A percentile compares a stretch with the other conserved stretches of the same genome.
Evolutionary conservation across 345 rosid species (phyloP).

Genomic region (Dimocarpus longan): DNA sequence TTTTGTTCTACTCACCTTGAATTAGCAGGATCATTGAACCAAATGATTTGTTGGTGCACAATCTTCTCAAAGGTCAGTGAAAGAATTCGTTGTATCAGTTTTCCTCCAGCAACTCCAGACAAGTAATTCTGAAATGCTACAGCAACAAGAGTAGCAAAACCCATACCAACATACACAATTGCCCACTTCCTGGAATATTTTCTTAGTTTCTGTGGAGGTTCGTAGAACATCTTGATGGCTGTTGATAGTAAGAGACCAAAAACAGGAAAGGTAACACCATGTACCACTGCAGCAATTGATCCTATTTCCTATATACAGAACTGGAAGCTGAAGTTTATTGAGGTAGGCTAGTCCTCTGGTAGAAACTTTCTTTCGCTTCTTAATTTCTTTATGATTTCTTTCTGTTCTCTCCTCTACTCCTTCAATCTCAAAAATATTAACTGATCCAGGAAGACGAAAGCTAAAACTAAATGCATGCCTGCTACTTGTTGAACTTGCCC

Average conservation of each 20-base stretch:
- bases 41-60: slow-evolving; percentile 80
- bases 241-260: slow-evolving; percentile 75
- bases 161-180: slow-evolving; percentile 44
- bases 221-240: slow-evolving; percentile 65
- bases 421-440: slow-evolving; percentile 28
- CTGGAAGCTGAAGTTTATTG: slow-evolving; percentile 75
- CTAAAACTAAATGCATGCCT: slow-evolving; percentile 41
- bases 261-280: slow-evolving; percentile 69
- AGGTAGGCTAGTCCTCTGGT: slow-evolving; percentile 57
- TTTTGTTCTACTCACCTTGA: slow-evolving; percentile 46
- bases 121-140: slow-evolving; percentile 67
- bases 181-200: slow-evolving; percentile 73
- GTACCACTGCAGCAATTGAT: slow-evolving; percentile 55
- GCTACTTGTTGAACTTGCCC: slow-evolving; percentile 42
- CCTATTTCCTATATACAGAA: slow-evolving; percentile 61
- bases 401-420: slow-evolving; percentile 13
- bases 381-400: neutral
- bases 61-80: slow-evolving; percentile 69
- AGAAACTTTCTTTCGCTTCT: slow-evolving; percentile 52
- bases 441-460: slow-evolving; percentile 36
- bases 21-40: slow-evolving; percentile 85
- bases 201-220: slow-evolving; percentile 40
- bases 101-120: slow-evolving; percentile 85
- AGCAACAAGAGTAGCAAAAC: slow-evolving; percentile 30
- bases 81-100: slow-evolving; percentile 66